These are phyloP conservation scores for Pichia pseudocactophila DNA, from an alignment of 805 yeast species.

Conservation along the genomic window DNA sequence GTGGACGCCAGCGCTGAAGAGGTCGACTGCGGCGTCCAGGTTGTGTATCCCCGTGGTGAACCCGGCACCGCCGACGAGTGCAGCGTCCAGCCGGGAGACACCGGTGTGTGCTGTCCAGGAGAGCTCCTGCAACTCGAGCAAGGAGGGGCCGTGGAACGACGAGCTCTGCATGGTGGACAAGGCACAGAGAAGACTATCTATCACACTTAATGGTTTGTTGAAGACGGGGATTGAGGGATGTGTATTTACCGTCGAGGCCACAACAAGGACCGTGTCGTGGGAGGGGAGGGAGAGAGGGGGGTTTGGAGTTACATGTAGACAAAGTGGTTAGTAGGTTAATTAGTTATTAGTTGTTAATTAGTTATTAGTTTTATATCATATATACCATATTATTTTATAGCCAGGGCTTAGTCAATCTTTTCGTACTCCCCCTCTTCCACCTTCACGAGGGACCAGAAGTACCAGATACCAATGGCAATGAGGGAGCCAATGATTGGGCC, in stretches of 20 bases:
- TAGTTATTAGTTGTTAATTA: too few species aligned
- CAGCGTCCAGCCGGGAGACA: conserved; percentile 14
- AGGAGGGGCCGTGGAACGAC: not conserved
- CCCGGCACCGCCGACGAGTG: conserved; percentile 17
- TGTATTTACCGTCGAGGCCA: too few species aligned
- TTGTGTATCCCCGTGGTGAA: conserved; percentile 22
- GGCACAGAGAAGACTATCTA: too few species aligned
- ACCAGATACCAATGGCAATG: conserved; percentile 61
- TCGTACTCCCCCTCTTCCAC: conserved; percentile 38
- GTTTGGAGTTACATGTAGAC: too few species aligned
- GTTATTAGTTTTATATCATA: too few species aligned
- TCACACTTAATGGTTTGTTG: too few species aligned
- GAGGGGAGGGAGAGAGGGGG: too few species aligned
- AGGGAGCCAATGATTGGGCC: conserved; percentile 73
- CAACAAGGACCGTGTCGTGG: too few species aligned
- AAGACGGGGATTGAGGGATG: too few species aligned
- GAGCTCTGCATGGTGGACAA: too few species aligned
- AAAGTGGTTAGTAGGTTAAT: too few species aligned
- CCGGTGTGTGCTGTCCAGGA: conserved; percentile 32
- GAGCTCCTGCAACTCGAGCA: not conserved
- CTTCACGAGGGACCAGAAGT: conserved; percentile 52
- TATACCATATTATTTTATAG: too few species aligned
- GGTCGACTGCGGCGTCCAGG: conserved; percentile 21
- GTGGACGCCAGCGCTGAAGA: conserved; percentile 20
- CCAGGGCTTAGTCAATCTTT: conserved; percentile 12